These are phyloP conservation scores for Aristolochia californica DNA, from an alignment of 164 flowering plant species.

Conservation along the genomic window DNA sequence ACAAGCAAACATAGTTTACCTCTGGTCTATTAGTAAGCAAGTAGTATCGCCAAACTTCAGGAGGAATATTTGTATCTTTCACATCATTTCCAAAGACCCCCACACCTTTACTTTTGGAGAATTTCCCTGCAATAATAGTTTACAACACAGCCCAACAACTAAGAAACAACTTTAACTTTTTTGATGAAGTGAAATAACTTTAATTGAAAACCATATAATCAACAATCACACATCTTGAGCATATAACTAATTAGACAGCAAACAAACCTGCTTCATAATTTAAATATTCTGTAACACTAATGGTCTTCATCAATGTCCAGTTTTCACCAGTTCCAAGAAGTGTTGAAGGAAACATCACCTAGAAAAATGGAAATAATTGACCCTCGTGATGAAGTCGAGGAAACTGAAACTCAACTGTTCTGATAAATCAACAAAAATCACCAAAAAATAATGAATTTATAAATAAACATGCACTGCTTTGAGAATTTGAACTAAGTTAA, in stretches of 20 bases:
- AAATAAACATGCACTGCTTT: no score
- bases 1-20: slow-evolving; percentile 25
- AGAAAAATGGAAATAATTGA: slow-evolving; percentile 7
- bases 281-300: slow-evolving; percentile 87
- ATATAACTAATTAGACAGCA: neutral
- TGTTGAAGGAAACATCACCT: slow-evolving; percentile 94
- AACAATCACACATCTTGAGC: neutral
- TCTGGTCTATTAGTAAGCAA: slow-evolving; percentile 90
- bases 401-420: no score
- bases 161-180: no score
- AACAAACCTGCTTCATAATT: slow-evolving; percentile 79
- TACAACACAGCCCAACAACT: neutral
- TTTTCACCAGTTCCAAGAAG: slow-evolving; percentile 83
- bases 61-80: slow-evolving; percentile 80
- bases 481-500: no score
- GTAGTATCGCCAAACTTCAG: slow-evolving; percentile 96
- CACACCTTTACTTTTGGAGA: slow-evolving; percentile 76
- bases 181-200: no score
- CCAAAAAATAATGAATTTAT: no score
- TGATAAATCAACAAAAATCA: no score
- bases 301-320: slow-evolving; percentile 92
- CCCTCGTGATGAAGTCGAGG: no score
- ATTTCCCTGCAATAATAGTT: slow-evolving; percentile 34
- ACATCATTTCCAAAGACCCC: slow-evolving; percentile 98
- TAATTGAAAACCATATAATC: neutral